Percentiles rank a stretch among this genome's conserved stretches.
Evolutionary conservation across 2,329 filamentous ascomycete species (phyloP).

Genomic region (Cladosporium halotolerans): DNA sequence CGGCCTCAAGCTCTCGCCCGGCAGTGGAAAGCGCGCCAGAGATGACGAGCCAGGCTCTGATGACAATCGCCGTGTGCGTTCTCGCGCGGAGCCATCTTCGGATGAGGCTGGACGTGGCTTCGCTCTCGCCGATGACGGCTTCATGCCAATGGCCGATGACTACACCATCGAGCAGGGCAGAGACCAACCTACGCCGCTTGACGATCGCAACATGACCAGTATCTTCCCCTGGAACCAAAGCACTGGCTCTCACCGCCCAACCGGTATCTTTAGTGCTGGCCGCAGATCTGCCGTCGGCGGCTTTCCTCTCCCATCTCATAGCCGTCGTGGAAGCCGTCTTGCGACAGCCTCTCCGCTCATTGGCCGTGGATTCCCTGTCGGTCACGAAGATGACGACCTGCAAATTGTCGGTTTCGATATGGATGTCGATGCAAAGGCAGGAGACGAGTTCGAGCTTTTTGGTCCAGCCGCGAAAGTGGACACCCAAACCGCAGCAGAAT

Average conservation of each 20-base stretch:
- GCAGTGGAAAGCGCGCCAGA: conserved; percentile 23
- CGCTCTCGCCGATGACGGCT: conserved; percentile 12
- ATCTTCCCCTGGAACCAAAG: conserved; percentile 62
- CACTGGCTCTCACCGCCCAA: conserved; percentile 36
- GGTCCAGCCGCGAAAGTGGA: conserved; percentile 41
- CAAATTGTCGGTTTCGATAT: conserved; percentile 14
- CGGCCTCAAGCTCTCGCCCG: conserved; percentile 25
- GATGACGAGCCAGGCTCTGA: conserved; percentile 23
- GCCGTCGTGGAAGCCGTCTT: conserved; percentile 47
- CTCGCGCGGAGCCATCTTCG: conserved; percentile 26
- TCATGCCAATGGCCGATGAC: conserved; percentile 18
- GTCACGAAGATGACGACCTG: conserved; percentile 19
- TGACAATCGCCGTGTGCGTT: conserved; percentile 24
- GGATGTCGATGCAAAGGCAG: conserved; percentile 17
- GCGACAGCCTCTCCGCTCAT: conserved; percentile 57
- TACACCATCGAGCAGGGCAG: conserved; percentile 60
- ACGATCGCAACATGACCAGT: conserved; percentile 52
- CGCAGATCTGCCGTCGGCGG: conserved; percentile 28
- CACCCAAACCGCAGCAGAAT: conserved; percentile 42
- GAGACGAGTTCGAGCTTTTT: conserved; percentile 42
- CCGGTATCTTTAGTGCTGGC: conserved; percentile 33
- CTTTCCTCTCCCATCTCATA: conserved; percentile 20
- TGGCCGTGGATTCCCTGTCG: conserved; percentile 34
- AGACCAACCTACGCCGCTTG: conserved; percentile 58
- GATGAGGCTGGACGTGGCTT: conserved; percentile 12